A percentile compares a stretch with the other conserved stretches of the same genome.
Conservation (phyloP, 2,329 filamentous ascomycete species). For the Botrytis elliptica region DNA sequence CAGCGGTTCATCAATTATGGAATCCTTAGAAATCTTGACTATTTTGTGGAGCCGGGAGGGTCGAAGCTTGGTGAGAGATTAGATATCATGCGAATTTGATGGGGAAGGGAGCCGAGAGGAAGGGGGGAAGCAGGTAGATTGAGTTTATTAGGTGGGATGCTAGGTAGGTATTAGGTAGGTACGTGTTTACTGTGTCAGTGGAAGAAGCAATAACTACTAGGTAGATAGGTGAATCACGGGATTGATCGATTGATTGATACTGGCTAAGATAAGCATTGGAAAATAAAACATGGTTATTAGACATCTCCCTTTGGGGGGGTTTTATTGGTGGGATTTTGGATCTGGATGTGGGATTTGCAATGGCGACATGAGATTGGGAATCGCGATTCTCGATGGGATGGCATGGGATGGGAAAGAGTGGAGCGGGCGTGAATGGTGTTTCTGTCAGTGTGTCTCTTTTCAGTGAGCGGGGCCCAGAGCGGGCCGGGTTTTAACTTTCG, state of each 20-base stretch:
- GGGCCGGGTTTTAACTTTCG: neutral
- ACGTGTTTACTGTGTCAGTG: neutral
- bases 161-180: no score
- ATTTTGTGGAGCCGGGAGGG: neutral
- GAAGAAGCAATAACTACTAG: neutral
- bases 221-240: neutral
- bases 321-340: neutral
- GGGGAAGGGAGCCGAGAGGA: neutral
- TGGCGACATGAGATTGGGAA: neutral
- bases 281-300: neutral
- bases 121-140: neutral
- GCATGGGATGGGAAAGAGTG: neutral
- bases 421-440: neutral
- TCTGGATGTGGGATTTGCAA: neutral
- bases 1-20: neutral
- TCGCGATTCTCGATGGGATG: neutral
- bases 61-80: neutral
- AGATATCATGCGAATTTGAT: neutral
- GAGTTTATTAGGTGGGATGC: no score
- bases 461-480: neutral
- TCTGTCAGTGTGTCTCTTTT: neutral
- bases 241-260: no score
- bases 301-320: neutral
- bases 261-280: neutral
- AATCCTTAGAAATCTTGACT: neutral